phyloP scores from a whole-genome alignment of 2,329 filamentous ascomycete species.

The Xylaria sp. region DNA sequence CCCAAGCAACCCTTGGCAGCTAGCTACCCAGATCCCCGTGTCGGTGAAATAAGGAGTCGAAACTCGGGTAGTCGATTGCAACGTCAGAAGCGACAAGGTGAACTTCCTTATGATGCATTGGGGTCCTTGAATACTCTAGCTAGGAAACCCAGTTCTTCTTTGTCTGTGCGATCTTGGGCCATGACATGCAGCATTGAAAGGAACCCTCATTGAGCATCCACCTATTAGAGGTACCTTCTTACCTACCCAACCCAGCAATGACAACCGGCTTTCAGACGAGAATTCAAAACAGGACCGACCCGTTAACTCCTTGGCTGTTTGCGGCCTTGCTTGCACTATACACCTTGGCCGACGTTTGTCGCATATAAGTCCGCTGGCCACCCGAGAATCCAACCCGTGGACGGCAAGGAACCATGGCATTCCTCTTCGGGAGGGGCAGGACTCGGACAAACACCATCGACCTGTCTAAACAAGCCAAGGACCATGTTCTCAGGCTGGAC shows the following conservation, averaged over 20 bases:
- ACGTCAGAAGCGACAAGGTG: constrained; percentile 7
- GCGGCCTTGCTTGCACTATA: constrained; percentile 2
- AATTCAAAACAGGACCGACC: constrained; percentile 8
- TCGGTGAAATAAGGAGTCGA: constrained; percentile 14
- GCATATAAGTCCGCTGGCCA: background rate
- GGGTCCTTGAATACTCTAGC: constrained; percentile 8
- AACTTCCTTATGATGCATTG: constrained; percentile 17
- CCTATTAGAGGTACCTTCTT: constrained; percentile 7
- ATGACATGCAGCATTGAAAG: constrained; percentile 25
- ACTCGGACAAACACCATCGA: constrained; percentile 62
- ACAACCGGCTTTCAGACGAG: constrained; percentile 20
- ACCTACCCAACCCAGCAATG: constrained; percentile 7
- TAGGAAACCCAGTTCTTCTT: constrained; percentile 16
- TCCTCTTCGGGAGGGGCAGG: constrained; percentile 64
- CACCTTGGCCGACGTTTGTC: constrained; percentile 21
- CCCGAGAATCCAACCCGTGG: constrained; percentile 5
- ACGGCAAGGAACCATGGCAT: constrained; percentile 57
- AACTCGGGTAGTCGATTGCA: constrained; percentile 18
- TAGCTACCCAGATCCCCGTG: constrained; percentile 15
- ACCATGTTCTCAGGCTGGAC: constrained; percentile 63
- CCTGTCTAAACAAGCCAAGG: constrained; percentile 65
- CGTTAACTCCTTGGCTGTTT: constrained; percentile 3
- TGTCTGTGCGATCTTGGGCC: constrained; percentile 18
- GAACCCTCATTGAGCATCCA: constrained; percentile 14
- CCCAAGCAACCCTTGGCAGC: constrained; percentile 28